These are phyloP conservation scores for Russula emetica DNA, from an alignment of 768 basidiomycete species.

Conservation along the genomic window DNA sequence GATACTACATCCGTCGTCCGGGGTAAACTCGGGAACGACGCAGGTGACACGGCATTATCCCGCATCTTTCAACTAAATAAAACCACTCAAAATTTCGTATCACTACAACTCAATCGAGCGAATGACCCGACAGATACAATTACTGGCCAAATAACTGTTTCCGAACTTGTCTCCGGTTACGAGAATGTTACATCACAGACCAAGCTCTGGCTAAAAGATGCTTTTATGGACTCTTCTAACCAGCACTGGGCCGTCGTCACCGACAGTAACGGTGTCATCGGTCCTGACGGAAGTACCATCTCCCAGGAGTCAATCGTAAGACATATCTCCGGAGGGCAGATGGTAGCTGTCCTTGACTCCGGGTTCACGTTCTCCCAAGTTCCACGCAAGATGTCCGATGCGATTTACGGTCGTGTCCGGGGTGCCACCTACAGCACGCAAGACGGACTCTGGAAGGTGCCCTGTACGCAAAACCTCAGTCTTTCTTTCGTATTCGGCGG, in stretches of 20 bases:
- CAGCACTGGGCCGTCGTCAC: constrained; percentile 80
- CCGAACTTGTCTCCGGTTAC: constrained; percentile 58
- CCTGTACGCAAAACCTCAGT: constrained; percentile 69
- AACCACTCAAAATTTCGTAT: constrained; percentile 58
- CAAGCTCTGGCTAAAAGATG: constrained; percentile 60
- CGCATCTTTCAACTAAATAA: constrained; percentile 60
- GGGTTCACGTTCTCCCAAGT: constrained; percentile 71
- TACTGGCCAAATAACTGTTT: constrained; percentile 66
- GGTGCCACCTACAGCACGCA: constrained; percentile 60
- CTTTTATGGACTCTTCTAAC: constrained; percentile 54
- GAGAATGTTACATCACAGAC: constrained; percentile 59
- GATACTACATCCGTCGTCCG: constrained; percentile 63
- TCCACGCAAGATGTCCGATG: constrained; percentile 68
- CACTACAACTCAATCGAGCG: constrained; percentile 60
- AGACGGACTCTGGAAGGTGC: constrained; percentile 63
- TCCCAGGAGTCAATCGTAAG: constrained; percentile 62
- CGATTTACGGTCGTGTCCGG: constrained; percentile 74
- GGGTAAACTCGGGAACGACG: constrained; percentile 45
- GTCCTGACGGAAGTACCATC: constrained; percentile 68
- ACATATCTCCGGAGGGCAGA: constrained; percentile 55
- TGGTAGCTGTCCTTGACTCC: constrained; percentile 71
- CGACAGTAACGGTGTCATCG: constrained; percentile 65
- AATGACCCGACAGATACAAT: constrained; percentile 48
- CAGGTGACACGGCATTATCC: constrained; percentile 58
- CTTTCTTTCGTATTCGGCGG: constrained; percentile 72